A percentile compares a stretch with the other conserved stretches of the same genome.
Conservation (phyloP, 1,284 basidiomycete species). For the Irpex sp. region DNA sequence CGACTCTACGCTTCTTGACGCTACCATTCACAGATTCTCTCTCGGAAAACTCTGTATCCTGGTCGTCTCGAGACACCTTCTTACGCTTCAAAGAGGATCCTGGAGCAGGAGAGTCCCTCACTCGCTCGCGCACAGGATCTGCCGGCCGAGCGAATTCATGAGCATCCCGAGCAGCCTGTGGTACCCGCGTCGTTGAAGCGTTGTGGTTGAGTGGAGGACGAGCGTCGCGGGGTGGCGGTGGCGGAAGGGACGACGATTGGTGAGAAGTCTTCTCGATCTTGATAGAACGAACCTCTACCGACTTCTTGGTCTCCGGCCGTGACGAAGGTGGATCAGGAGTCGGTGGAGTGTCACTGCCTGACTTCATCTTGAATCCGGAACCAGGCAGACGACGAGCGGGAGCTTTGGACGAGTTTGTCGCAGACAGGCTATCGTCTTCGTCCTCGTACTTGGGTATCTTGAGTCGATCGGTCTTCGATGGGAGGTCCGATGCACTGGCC, state of each 20-base stretch:
- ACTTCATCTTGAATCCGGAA: conserved; percentile 38
- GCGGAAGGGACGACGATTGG: conserved; percentile 20
- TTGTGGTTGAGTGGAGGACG: conserved; percentile 18
- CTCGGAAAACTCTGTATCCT: conserved; percentile 24
- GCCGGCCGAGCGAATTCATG: conserved; percentile 11
- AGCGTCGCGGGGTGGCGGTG: conserved; percentile 23
- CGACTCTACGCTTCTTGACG: conserved; percentile 25
- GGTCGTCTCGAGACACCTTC: conserved; percentile 6
- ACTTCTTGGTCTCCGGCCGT: conserved; percentile 18
- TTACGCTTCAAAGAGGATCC: conserved; percentile 13
- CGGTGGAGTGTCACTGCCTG: conserved; percentile 18
- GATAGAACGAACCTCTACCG: conserved; percentile 6
- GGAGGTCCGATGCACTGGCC: conserved; percentile 29
- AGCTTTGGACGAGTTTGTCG: conserved; percentile 6
- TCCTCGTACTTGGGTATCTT: conserved; percentile 30
- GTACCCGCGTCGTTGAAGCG: conserved; percentile 13
- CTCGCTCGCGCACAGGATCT: conserved; percentile 24
- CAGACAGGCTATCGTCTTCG: conserved; percentile 19
- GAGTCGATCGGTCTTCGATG: conserved; percentile 52
- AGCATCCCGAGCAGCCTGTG: conserved; percentile 17
- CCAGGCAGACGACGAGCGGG: conserved; percentile 40
- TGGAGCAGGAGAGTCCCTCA: conserved; percentile 9
- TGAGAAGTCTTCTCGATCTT: conserved; percentile 11
- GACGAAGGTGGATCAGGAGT: conserved; percentile 14
- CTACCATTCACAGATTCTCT: conserved; percentile 15